Conservation (phyloP, 768 basidiomycete genomes). For the Chiua virens region DNA sequence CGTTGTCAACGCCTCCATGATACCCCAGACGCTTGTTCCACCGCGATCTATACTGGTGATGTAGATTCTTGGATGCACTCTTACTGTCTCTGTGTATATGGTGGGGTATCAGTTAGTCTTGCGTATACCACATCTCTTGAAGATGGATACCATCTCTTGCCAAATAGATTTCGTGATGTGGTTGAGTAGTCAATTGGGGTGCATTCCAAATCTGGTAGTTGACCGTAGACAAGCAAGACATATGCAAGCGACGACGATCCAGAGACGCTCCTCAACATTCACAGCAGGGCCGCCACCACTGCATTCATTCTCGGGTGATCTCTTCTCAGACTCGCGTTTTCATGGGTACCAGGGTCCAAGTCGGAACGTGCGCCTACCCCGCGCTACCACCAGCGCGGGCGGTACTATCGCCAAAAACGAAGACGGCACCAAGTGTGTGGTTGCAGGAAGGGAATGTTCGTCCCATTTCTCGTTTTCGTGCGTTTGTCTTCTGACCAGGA, state of each 20-base stretch:
- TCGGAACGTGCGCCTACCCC: constrained; percentile 57
- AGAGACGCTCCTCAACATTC: constrained; percentile 29
- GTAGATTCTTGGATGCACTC: too few species aligned
- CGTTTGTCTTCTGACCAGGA: constrained; percentile 7
- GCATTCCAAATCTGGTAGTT: constrained; percentile 9
- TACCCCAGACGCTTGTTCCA: neutral
- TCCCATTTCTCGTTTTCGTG: constrained; percentile 4
- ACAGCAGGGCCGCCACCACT: constrained; percentile 7
- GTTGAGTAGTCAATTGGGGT: too few species aligned
- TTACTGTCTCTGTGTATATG: neutral
- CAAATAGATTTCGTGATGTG: too few species aligned
- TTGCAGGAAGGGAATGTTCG: constrained; percentile 79
- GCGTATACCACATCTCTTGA: too few species aligned
- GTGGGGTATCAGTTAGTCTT: neutral
- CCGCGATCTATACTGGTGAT: neutral
- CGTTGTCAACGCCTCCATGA: neutral
- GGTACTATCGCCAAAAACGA: constrained; percentile 67
- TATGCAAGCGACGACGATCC: constrained; percentile 26
- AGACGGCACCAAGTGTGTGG: constrained; percentile 65
- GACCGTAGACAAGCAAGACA: neutral
- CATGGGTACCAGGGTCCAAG: constrained; percentile 45
- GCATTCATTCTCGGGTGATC: constrained; percentile 19
- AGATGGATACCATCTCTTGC: too few species aligned
- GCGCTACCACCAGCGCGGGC: constrained; percentile 62
- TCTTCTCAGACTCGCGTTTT: constrained; percentile 43